Conservation (phyloP, 176 grass and related monocot genomes). For the Zea mays region Zm-B73-REFERENCE-NAM-5.0 NC_050102.1:174222001-174222500, state of each 20-base stretch:
- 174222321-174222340: slow-evolving; percentile 3
- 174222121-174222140: background rate
- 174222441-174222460: slow-evolving; percentile 72
- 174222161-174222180: background rate
- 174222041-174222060: slow-evolving; percentile 56
- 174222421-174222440: slow-evolving; percentile 49
- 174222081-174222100: background rate
- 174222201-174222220: background rate
- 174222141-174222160: background rate
- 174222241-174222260: slow-evolving; percentile 11
- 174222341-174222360: background rate
- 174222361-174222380: slow-evolving; percentile 22
- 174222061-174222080: background rate
- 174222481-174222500: slow-evolving; percentile 93
- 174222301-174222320: slow-evolving; percentile 17
- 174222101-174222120: background rate
- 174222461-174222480: slow-evolving; percentile 81
- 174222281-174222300: slow-evolving; percentile 3
- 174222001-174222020: slow-evolving; percentile 57
- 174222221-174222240: slow-evolving; percentile 4
- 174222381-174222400: background rate
- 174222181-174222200: slow-evolving; percentile 10
- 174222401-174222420: slow-evolving; percentile 13
- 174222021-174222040: slow-evolving; percentile 60
- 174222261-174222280: background rate